Evolutionary conservation across 75 land plant genomes (phyloP).

Genomic region (Chamaecyparis obtusa): DNA sequence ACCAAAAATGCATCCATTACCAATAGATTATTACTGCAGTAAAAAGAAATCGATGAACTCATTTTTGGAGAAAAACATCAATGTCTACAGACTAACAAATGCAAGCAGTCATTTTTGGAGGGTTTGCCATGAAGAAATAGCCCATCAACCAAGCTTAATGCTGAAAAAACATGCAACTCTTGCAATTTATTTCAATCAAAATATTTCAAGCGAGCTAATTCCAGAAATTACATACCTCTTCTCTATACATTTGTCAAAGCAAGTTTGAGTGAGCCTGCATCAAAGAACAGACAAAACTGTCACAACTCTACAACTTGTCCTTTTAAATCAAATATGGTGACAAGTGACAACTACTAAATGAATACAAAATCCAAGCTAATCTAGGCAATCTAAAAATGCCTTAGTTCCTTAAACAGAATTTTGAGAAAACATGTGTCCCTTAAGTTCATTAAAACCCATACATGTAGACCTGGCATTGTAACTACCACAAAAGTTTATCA

Average conservation of each 20-base stretch:
- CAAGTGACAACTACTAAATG: not conserved
- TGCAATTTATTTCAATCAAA: constrained; percentile 2
- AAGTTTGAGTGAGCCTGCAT: constrained; percentile 75
- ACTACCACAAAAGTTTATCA: not conserved
- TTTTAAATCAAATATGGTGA: not conserved
- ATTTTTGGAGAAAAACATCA: not conserved
- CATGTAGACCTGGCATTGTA: not conserved
- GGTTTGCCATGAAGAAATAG: not conserved
- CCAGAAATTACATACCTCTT: constrained; percentile 44
- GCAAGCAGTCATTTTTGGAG: not conserved
- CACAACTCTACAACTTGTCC: not conserved
- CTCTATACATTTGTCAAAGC: constrained; percentile 83
- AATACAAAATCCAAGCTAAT: not conserved
- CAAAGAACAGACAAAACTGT: constrained; percentile 3
- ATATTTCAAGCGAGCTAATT: not conserved
- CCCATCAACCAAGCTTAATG: not conserved
- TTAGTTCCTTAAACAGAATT: not conserved
- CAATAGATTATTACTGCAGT: no score
- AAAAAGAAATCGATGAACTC: no score
- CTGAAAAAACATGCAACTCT: not conserved
- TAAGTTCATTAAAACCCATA: not conserved
- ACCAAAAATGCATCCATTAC: no score
- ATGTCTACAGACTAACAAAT: not conserved
- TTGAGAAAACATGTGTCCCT: not conserved
- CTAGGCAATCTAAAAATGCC: not conserved